Evolutionary conservation across 1,284 basidiomycete species (phyloP).

Genomic region (Ustilago curta): DNA sequence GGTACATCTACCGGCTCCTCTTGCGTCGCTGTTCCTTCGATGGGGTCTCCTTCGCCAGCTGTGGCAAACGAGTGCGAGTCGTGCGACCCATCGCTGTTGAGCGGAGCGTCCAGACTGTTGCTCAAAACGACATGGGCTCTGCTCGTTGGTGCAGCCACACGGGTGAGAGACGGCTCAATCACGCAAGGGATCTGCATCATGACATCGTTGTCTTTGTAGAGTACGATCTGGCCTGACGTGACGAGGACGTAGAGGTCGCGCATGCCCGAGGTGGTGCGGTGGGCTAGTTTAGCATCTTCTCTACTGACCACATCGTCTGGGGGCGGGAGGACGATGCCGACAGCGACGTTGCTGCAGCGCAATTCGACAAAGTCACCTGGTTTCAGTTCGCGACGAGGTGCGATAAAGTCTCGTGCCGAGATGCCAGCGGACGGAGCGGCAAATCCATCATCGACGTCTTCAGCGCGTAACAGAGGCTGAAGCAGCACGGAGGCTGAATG

Average conservation of each 20-base stretch:
- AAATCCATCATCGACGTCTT: slow-evolving; percentile 1
- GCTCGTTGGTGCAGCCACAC: slow-evolving; percentile 7
- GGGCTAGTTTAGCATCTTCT: background rate
- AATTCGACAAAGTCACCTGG: slow-evolving; percentile 54
- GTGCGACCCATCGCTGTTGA: slow-evolving; percentile 21
- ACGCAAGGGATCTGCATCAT: slow-evolving; percentile 45
- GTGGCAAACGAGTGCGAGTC: slow-evolving; percentile 15
- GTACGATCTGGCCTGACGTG: slow-evolving; percentile 30
- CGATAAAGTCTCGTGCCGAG: slow-evolving; percentile 26
- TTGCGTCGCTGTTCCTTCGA: slow-evolving; percentile 11
- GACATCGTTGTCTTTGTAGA: slow-evolving; percentile 43
- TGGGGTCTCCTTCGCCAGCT: slow-evolving; percentile 9
- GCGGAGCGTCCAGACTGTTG: slow-evolving; percentile 17
- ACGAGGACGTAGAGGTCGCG: slow-evolving; percentile 40
- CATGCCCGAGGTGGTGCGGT: background rate
- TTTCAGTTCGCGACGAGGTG: slow-evolving; percentile 19
- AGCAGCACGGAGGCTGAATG: slow-evolving; percentile 19
- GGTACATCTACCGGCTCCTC: slow-evolving; percentile 41
- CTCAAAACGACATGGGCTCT: slow-evolving; percentile 26
- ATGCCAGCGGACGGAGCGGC: background rate
- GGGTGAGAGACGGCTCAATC: slow-evolving; percentile 22
- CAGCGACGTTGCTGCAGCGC: background rate
- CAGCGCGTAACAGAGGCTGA: slow-evolving; percentile 8
- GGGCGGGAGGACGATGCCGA: slow-evolving; percentile 29
- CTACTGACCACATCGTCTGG: slow-evolving; percentile 12